Conservation (phyloP, 2,329 filamentous ascomycete species). For the Allantophomopsis cytisporea region DNA sequence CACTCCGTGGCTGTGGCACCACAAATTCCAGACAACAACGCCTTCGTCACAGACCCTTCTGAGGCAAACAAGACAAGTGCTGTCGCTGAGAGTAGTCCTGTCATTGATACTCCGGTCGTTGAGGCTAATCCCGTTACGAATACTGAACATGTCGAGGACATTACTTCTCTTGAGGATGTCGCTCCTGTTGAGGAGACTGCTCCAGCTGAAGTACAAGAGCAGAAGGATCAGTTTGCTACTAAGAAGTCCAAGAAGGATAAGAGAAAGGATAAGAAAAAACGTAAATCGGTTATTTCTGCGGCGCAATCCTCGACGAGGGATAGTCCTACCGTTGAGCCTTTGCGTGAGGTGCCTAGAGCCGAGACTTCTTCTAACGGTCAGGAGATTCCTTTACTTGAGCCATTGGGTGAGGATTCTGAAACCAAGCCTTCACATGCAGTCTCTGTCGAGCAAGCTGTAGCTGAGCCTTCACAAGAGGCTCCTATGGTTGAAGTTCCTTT, state of each 20-base stretch:
- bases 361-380: not conserved
- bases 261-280: conserved; percentile 20
- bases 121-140: too few relatives aligned
- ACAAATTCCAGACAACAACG: too few relatives aligned
- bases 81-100: too few relatives aligned
- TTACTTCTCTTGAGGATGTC: too few relatives aligned
- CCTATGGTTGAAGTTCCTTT: too few relatives aligned
- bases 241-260: conserved; percentile 24
- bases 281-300: not conserved
- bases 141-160: too few relatives aligned
- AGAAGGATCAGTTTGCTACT: not conserved
- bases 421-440: not conserved
- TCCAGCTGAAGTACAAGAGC: not conserved
- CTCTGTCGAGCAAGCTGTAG: too few relatives aligned
- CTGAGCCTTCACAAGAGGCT: too few relatives aligned
- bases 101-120: too few relatives aligned
- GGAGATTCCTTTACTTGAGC: not conserved
- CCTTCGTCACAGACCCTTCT: too few relatives aligned
- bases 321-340: not conserved
- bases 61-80: too few relatives aligned
- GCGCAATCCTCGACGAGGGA: not conserved
- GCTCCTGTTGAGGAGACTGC: not conserved
- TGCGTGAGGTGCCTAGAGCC: not conserved
- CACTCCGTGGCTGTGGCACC: too few relatives aligned
- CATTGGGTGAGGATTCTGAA: not conserved